Conservation (phyloP, 176 grass and related monocot genomes). For the Cenchrus americanus region DNA sequence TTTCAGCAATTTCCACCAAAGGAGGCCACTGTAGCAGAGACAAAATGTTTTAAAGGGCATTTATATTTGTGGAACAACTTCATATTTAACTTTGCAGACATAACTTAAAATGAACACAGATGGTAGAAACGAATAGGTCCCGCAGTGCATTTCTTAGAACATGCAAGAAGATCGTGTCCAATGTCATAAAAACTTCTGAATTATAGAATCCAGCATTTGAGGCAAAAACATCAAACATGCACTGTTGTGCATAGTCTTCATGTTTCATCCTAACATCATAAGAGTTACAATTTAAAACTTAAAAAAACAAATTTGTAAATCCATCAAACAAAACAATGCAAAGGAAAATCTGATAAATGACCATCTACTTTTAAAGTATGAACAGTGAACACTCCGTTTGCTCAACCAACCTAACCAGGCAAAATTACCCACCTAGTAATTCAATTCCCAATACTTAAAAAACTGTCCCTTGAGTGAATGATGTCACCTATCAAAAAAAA, state of each 20-base stretch:
- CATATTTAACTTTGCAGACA: conserved; percentile 25
- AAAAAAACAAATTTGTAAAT: neutral
- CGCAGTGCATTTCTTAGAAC: conserved; percentile 2
- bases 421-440: neutral
- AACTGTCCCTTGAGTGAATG: neutral
- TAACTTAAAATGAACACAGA: conserved; percentile 7
- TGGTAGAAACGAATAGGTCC: conserved; percentile 20
- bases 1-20: conserved; percentile 88
- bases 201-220: neutral
- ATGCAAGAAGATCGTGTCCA: neutral
- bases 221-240: neutral
- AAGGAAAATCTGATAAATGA: neutral
- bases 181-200: conserved; percentile 1
- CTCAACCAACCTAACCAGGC: neutral
- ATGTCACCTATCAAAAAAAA: neutral
- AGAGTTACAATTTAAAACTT: neutral
- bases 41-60: conserved; percentile 18
- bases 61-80: conserved; percentile 13
- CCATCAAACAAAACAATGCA: conserved; percentile 5
- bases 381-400: neutral
- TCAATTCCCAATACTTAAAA: neutral
- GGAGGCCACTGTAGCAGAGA: conserved; percentile 78
- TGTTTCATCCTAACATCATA: neutral
- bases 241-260: neutral
- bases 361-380: neutral